Evolutionary conservation across 2,329 filamentous ascomycete genomes (phyloP).

Genomic region (Pestalotiopsis sp.): DNA sequence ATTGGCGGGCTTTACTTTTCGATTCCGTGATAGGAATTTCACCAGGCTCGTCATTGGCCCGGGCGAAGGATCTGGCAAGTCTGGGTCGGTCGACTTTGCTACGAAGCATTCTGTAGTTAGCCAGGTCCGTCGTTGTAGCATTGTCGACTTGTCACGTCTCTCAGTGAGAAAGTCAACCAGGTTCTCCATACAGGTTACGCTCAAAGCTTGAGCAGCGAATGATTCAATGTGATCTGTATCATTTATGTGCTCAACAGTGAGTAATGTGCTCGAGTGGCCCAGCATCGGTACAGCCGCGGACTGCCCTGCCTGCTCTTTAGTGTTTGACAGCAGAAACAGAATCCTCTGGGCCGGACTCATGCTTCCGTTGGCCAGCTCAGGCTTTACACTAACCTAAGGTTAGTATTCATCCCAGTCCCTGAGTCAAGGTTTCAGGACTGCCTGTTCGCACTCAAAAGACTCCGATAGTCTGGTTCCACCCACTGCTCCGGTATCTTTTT

Average conservation of each 20-base stretch:
- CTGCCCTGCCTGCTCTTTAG: neutral
- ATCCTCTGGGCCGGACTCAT: neutral
- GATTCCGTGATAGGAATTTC: conserved; percentile 2
- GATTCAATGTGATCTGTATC: neutral
- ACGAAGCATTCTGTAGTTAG: neutral
- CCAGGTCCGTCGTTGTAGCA: neutral
- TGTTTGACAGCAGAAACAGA: neutral
- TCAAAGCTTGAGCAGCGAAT: no score
- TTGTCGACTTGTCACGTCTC: no score
- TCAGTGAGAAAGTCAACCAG: no score
- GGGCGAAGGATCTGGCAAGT: no score
- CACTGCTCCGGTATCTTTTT: neutral
- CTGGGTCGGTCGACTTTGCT: neutral
- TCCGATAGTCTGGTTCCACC: neutral
- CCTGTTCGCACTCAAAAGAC: neutral
- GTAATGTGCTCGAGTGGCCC: neutral
- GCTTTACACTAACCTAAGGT: no score
- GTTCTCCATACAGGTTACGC: no score
- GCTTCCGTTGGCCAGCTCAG: neutral
- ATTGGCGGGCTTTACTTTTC: neutral
- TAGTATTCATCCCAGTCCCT: neutral
- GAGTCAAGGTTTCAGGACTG: neutral
- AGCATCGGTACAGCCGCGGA: neutral
- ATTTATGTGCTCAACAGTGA: neutral
- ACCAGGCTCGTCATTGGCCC: neutral